Conservation (phyloP, 1,284 basidiomycete species). For the Cerioporus squamosus region DNA sequence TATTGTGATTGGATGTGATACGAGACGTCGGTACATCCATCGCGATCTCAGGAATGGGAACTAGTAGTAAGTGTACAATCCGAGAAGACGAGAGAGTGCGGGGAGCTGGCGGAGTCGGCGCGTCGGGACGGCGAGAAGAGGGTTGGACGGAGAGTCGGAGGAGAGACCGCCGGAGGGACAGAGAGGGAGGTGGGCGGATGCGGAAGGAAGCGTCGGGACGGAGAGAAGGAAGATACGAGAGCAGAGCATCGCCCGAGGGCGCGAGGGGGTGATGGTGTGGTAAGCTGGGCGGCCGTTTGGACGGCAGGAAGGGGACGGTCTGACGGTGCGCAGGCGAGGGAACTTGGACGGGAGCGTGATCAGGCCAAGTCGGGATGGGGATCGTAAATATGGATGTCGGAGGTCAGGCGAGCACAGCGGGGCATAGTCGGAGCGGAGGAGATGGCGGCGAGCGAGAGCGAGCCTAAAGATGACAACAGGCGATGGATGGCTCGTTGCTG, state of each 20-base stretch:
- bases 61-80: too few relatives aligned
- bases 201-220: not conserved
- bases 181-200: not conserved
- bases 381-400: not conserved
- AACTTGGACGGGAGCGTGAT: too few relatives aligned
- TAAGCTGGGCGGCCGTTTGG: not conserved
- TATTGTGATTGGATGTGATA: too few relatives aligned
- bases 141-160: too few relatives aligned
- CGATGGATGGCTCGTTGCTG: not conserved
- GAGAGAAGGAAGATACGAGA: not conserved
- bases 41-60: too few relatives aligned
- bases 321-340: not conserved
- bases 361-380: not conserved
- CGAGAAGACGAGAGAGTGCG: too few relatives aligned
- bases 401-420: not conserved
- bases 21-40: too few relatives aligned
- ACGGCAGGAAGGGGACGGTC: not conserved
- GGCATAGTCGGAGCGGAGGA: not conserved
- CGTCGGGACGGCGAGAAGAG: too few relatives aligned
- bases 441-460: too few relatives aligned
- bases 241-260: not conserved
- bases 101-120: too few relatives aligned
- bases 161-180: not conserved
- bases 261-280: not conserved
- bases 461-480: not conserved